Conservation (phyloP, 1,284 basidiomycete genomes). For the Marasmius oreades region DNA sequence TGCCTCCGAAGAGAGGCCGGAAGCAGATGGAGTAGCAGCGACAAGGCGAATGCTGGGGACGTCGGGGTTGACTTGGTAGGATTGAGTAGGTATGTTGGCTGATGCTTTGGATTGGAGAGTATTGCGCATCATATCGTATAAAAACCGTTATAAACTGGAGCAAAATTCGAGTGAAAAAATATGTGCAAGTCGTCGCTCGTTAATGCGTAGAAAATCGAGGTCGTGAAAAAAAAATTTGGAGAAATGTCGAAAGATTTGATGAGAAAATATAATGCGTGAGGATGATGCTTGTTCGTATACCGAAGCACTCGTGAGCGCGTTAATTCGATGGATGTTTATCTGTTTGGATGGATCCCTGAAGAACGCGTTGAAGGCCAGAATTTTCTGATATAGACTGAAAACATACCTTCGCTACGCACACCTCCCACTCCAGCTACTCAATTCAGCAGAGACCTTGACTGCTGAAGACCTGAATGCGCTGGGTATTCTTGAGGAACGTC, state of each 20-base stretch:
- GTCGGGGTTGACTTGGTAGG: slow-evolving; percentile 7
- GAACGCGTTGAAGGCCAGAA: neutral
- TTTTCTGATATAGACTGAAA: neutral
- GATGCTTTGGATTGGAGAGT: slow-evolving; percentile 29
- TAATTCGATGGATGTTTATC: slow-evolving; percentile 10
- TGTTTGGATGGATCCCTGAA: slow-evolving; percentile 12
- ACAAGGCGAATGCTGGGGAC: slow-evolving; percentile 53
- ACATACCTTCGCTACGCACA: slow-evolving; percentile 10
- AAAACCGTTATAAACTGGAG: slow-evolving; percentile 10
- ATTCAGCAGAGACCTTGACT: slow-evolving; percentile 8
- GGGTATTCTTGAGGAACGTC: slow-evolving; percentile 8
- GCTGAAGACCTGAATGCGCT: slow-evolving; percentile 7
- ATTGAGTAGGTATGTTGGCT: slow-evolving; percentile 21
- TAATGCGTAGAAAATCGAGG: neutral
- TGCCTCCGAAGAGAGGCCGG: slow-evolving; percentile 37
- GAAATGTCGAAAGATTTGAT: neutral
- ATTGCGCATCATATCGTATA: slow-evolving; percentile 27
- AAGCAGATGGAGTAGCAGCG: slow-evolving; percentile 59
- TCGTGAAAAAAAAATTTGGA: slow-evolving; percentile 3
- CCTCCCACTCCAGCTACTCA: slow-evolving; percentile 12
- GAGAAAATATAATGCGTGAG: too few relatives aligned
- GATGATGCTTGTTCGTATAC: slow-evolving; percentile 3
- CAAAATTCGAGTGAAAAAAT: slow-evolving; percentile 3
- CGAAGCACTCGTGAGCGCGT: slow-evolving; percentile 13
- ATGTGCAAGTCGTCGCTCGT: slow-evolving; percentile 1